Evolutionary conservation across 805 yeast genomes (phyloP), one percentile per base, ranked within the genome.

Genomic region (Wickerhamiella cacticola): DNA sequence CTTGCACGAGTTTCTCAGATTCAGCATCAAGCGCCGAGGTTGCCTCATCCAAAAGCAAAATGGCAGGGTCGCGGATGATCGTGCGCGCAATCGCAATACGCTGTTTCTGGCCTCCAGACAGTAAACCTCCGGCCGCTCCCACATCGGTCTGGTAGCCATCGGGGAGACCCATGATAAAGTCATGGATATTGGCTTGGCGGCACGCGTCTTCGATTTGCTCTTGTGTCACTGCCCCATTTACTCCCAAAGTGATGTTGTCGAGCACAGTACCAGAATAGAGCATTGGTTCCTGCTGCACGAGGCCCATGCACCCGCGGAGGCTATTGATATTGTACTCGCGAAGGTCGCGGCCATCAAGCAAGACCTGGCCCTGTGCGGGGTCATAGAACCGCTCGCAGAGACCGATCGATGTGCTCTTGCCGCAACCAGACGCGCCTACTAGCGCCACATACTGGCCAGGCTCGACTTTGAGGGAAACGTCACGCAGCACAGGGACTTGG

Each of bases 31-130:
- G 63, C 1, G 82, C 82, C 2, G 80, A 75, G 0, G 82, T 77
- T 5, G 82, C 82, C 57, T 80, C 88, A 56, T 80, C 88, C 48
- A 80, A 65, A 3, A 80, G 70, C 54, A 80, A 64, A 18, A 81
- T 69, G 41, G 73, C 68, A 6, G 88, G 88, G 50, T 75, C 70
- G 51, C 82, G 78, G 49, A 80, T 75, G 51, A 81, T 65, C 1
- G 85, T 84, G 52, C 88, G 67, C 0, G 88, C 88, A 62, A 81
- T 78, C 6, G 87, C 87, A 36, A 81, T 68, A 55, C 86, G 71
- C 64, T 81, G 88, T 59, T 80, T 79, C 61, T 81, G 88, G 10
- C 88, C 88, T 33, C 87, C 88, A 3, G 83, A 77, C 19, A 81
- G 60, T 23, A 76, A 64, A 1, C 78, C 70, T 0, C 82, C 82